Conservation (phyloP, 1,139 yeast genomes). For the Suhomyces bokatorum region DNA sequence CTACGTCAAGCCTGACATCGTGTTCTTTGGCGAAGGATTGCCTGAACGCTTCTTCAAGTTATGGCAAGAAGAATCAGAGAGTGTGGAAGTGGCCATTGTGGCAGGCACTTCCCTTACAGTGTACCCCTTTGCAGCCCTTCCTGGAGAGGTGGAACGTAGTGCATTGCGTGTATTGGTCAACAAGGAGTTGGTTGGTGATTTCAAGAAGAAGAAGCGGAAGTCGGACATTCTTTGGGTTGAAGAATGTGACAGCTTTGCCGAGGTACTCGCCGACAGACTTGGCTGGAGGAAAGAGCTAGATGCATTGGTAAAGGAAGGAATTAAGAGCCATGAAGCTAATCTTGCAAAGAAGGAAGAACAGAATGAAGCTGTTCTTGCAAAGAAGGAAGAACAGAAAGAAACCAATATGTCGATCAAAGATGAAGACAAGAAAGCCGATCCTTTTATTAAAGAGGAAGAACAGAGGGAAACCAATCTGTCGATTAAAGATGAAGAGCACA, state of each 20-base stretch:
- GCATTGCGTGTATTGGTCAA: conserved; percentile 70
- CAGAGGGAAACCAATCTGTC: too few species aligned
- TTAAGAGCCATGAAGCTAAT: conserved; percentile 1
- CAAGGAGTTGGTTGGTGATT: conserved; percentile 75
- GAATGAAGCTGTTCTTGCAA: neutral
- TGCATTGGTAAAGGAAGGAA: conserved; percentile 22
- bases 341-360: neutral
- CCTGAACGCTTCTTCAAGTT: conserved; percentile 66
- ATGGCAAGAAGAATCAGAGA: conserved; percentile 64
- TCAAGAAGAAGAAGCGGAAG: conserved; percentile 47
- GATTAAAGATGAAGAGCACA: too few species aligned
- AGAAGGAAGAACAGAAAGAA: too few species aligned
- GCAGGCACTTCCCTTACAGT: conserved; percentile 94
- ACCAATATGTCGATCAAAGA: too few species aligned
- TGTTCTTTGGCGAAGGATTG: conserved; percentile 86
- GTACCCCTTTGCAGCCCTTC: conserved; percentile 83
- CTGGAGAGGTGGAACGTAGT: conserved; percentile 55
- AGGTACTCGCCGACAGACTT: conserved; percentile 48
- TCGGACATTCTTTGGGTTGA: conserved; percentile 61
- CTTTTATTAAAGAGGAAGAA: too few species aligned
- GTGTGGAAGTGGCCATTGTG: conserved; percentile 74
- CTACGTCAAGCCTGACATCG: conserved; percentile 87
- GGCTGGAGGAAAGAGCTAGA: conserved; percentile 66
- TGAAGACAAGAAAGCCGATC: too few species aligned
- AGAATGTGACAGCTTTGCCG: conserved; percentile 65